phyloP scores from a whole-genome alignment of 306 rosid species.

The Abrus pulchellus region DNA sequence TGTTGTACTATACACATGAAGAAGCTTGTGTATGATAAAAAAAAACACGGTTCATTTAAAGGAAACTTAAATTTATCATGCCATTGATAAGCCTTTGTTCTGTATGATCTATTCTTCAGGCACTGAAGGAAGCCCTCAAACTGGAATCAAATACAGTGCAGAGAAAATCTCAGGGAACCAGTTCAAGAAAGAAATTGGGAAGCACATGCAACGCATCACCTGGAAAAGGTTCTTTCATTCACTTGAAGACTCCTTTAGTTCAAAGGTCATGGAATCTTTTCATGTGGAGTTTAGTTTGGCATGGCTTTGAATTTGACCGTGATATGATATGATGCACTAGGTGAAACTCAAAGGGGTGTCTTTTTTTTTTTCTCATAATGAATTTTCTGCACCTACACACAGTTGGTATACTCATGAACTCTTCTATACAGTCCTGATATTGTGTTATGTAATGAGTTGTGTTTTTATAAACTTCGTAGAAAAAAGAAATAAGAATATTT shows the following conservation, averaged over 20 bases:
- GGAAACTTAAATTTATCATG: background rate
- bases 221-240: slow-evolving; percentile 44
- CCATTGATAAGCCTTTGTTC: background rate
- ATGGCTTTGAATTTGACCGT: slow-evolving; percentile 12
- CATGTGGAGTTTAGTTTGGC: background rate
- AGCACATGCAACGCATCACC: background rate
- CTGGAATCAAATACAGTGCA: slow-evolving; percentile 6
- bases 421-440: no score
- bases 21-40: background rate
- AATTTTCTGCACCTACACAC: background rate
- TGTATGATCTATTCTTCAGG: slow-evolving; percentile 45
- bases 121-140: background rate
- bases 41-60: background rate
- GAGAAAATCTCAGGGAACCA: slow-evolving; percentile 15
- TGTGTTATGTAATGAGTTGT: background rate
- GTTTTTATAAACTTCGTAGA: background rate
- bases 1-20: background rate
- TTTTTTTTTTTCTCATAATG: background rate
- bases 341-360: background rate
- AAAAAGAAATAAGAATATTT: background rate
- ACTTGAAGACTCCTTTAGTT: slow-evolving; percentile 32
- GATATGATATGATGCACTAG: slow-evolving; percentile 3
- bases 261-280: slow-evolving; percentile 5
- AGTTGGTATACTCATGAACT: background rate
- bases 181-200: slow-evolving; percentile 15